A percentile compares a stretch with the other conserved stretches of the same genome.
Evolutionary conservation across 768 basidiomycete species (phyloP).

Genomic region (Fomitopsis pulvina): DNA sequence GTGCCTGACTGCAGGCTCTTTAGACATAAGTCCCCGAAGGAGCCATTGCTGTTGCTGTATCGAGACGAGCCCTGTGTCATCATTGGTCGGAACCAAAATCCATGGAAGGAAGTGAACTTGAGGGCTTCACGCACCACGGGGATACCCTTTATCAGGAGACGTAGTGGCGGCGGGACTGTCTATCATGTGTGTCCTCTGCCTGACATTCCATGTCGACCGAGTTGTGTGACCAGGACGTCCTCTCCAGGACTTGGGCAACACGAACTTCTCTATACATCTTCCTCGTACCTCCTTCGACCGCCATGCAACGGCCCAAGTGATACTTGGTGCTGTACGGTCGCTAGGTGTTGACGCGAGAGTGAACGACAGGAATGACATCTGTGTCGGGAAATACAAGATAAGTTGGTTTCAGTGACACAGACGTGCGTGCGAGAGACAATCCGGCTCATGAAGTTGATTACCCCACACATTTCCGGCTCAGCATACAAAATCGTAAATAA

Average conservation of each 20-base stretch:
- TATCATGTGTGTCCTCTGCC: slow-evolving; percentile 69
- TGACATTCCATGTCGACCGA: not conserved
- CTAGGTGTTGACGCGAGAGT: slow-evolving; percentile 72
- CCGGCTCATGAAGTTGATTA: not conserved
- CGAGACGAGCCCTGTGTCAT: slow-evolving; percentile 85
- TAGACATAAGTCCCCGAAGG: slow-evolving; percentile 57
- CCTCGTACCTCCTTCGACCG: slow-evolving; percentile 79
- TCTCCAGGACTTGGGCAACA: slow-evolving; percentile 88
- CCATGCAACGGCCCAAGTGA: slow-evolving; percentile 66
- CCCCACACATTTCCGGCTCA: slow-evolving; percentile 83
- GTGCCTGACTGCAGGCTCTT: slow-evolving; percentile 55
- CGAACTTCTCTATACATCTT: slow-evolving; percentile 92
- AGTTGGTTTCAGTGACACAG: slow-evolving; percentile 30
- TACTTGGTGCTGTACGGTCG: slow-evolving; percentile 67
- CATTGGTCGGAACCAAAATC: slow-evolving; percentile 95
- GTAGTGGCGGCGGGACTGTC: slow-evolving; percentile 93
- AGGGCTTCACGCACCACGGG: slow-evolving; percentile 39
- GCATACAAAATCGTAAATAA: slow-evolving; percentile 93
- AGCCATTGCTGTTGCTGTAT: slow-evolving; percentile 81
- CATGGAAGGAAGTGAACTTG: slow-evolving; percentile 95
- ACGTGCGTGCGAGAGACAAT: not conserved
- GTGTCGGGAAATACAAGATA: slow-evolving; percentile 84
- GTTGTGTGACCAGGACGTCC: not conserved
- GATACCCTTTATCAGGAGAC: slow-evolving; percentile 75
- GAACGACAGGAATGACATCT: slow-evolving; percentile 91